Conservation (phyloP, 257 asterid species). For the Hygrophila difformis region DNA sequence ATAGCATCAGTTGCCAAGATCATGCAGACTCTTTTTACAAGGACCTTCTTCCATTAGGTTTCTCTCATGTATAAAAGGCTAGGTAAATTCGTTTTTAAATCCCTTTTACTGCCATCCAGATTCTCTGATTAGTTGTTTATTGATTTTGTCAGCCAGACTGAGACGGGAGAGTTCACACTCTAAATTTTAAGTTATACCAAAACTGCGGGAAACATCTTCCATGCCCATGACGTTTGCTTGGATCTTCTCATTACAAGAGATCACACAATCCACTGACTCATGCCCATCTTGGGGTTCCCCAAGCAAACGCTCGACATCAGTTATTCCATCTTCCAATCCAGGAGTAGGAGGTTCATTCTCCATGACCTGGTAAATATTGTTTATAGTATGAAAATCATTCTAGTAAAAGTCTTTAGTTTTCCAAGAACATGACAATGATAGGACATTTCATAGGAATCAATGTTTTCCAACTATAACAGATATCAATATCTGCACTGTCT, state of each 20-base stretch:
- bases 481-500: not conserved
- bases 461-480: not conserved
- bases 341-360: constrained; percentile 46
- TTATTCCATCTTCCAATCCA: constrained; percentile 53
- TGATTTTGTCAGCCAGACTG: not conserved
- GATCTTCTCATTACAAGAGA: constrained; percentile 45
- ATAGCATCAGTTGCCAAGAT: not conserved
- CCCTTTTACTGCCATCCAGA: not conserved
- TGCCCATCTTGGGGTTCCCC: constrained; percentile 54
- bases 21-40: not conserved
- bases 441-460: not conserved
- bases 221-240: constrained; percentile 37
- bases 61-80: not conserved
- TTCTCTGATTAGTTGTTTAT: constrained; percentile 7
- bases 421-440: not conserved
- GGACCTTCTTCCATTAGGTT: constrained; percentile 1
- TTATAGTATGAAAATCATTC: not conserved
- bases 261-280: constrained; percentile 52
- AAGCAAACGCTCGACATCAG: constrained; percentile 49
- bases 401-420: not conserved
- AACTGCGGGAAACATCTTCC: constrained; percentile 41
- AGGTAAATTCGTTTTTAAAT: constrained; percentile 1
- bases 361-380: constrained; percentile 42
- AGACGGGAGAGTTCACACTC: constrained; percentile 15
- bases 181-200: constrained; percentile 38